Evolutionary conservation across 106 monocot species (phyloP), one percentile per base, ranked within the genome.

Genomic region (Dendrobium huoshanense): DNA sequence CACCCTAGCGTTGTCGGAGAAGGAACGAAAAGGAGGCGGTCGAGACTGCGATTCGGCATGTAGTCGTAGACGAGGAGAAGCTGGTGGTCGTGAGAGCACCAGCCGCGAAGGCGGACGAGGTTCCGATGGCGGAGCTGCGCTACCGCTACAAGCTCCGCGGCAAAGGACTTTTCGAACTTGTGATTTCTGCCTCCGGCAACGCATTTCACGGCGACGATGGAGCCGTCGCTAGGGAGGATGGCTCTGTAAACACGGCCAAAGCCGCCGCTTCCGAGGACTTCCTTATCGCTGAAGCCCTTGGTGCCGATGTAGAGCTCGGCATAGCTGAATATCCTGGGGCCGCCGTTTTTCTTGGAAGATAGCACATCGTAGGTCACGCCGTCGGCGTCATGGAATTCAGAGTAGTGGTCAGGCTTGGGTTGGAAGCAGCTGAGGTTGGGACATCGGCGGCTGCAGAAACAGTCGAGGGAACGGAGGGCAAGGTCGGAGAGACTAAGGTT

Each of bases 101-200:
- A 96, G 2, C 96, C 96, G 4, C 93, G 88, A 49, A 96, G 88
- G 41, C 84, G 80, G 44, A 96, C 96, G 48, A 96, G 93, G 79
- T 96, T 96, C 33, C 96, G 89, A 85, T 96, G 96, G n/a, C 96
- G 96, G 55, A 96, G 96, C 87, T 88, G 88, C n/a, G 96, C 96
- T 5, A 96, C 96, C 13, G 96, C 93, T 6, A 78, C 87, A 29
- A 96, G 90, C 90, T 96, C 96, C 0, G 96, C 96, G 2, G 85
- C 83, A 80, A 96, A 90, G 61, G 61, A 61, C 88, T 96, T 94
- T 84, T 91, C 90, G 58, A 87, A 84, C 0, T 72, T 68, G 40
- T 85, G 80, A 4, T 82, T 83, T 37, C 37, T 37, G 42, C 68
- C 78, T 75, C 77, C 59, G 19, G 86, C 80, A 9, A 96, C 88